Evolutionary conservation across 768 basidiomycete genomes (phyloP), one percentile per base, ranked within the genome.

Genomic region (Phallus indusiatus): DNA sequence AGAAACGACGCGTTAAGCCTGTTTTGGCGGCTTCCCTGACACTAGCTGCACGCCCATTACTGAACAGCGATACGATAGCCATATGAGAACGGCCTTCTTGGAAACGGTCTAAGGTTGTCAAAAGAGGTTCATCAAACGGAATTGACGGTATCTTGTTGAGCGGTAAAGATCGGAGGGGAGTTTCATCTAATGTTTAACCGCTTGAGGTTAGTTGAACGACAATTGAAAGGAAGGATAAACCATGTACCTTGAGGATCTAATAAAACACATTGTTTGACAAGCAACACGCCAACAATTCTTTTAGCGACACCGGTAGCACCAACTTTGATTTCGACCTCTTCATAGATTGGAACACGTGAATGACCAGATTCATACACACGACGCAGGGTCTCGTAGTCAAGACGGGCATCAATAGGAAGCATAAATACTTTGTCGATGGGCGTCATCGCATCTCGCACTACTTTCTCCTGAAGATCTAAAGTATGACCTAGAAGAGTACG

Each of bases 41-140:
- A 22, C 68, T 70, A 50, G 68, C 69, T 1, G 62, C 67, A 46
- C 55, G 35, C 18, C 59, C 69, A 66, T 66, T 78, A 55, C 83
- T 86, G 64, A 88, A 82, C 49, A 89, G 82, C 62, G 84, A 84
- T 55, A 94, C 90, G 64, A 94, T 88, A 20, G 92, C 92, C 82
- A 95, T 94, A 68, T 95, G 92, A 47, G 87, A 90, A 33, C 90
- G 79, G 4, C 90, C 92, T 67, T 92, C 90, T 69, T 94, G 91
- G 70, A 94, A 94, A 61, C 78, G 86, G 69, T 94, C 91, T 34
- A 94, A 76, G 61, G 93, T 89, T 22, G 87, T 84, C 14, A 94
- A 78, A 0, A 95, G 75, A 21, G 91, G 81, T 70, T 92, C 89
- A 65, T 94, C 91, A 48, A 84, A 86, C 1, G 91, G 88, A 2